Percentiles rank a stretch among this genome's conserved stretches.
phyloP scores from a whole-genome alignment of 2,329 filamentous ascomycete genomes.

The Penicillium sp. region DNA sequence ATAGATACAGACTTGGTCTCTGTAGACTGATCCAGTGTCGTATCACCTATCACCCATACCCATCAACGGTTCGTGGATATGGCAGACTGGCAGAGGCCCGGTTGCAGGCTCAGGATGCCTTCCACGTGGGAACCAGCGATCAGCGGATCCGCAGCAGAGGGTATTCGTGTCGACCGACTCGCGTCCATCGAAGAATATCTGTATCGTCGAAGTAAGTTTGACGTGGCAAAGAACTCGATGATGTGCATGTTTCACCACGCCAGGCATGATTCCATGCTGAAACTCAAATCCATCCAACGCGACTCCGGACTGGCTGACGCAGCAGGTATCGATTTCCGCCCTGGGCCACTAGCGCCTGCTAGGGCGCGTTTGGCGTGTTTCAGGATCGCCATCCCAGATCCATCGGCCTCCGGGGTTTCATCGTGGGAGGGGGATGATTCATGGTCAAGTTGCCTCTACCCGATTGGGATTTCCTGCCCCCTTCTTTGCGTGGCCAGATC shows the following conservation, averaged over 20 bases:
- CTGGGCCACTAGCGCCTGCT: constrained; percentile 20
- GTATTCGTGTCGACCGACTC: not conserved
- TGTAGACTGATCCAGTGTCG: too few relatives aligned
- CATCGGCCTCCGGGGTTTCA: constrained; percentile 28
- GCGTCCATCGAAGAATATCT: not conserved
- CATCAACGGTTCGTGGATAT: too few relatives aligned
- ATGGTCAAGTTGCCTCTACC: not conserved
- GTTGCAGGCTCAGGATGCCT: too few relatives aligned
- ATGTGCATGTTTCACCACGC: too few relatives aligned
- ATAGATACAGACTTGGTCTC: too few relatives aligned
- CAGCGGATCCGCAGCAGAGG: not conserved
- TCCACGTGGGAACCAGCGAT: not conserved
- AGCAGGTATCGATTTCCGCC: constrained; percentile 13
- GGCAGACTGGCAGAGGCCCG: too few relatives aligned
- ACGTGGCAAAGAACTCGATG: not conserved
- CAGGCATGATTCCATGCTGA: not conserved
- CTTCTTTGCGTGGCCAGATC: too few relatives aligned
- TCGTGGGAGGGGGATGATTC: constrained; percentile 9
- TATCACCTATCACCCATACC: too few relatives aligned
- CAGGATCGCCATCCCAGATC: constrained; percentile 24
- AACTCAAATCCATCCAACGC: not conserved
- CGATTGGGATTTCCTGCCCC: not conserved
- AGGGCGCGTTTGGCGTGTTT: constrained; percentile 31
- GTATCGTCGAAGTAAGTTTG: not conserved
- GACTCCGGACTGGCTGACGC: constrained; percentile 5